A percentile compares a stretch with the other conserved stretches of the same genome.
Conservation (phyloP, 2,329 filamentous ascomycete species). For the Alternaria alternata region DNA sequence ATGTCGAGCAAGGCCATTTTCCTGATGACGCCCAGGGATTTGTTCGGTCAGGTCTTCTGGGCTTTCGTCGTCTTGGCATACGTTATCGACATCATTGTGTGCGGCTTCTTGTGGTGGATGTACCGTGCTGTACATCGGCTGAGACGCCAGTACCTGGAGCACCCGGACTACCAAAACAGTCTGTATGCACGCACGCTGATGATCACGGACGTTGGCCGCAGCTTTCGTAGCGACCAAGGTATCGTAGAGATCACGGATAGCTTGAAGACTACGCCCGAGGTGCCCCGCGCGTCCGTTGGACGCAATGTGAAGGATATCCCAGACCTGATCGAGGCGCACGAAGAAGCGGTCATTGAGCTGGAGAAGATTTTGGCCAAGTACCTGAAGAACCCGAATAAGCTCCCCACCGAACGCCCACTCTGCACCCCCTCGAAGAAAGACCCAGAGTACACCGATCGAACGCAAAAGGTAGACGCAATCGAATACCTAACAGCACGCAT, state of each 20-base stretch:
- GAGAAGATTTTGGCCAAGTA: constrained; percentile 89
- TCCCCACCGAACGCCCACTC: constrained; percentile 78
- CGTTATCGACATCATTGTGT: constrained; percentile 77
- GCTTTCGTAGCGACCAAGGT: constrained; percentile 83
- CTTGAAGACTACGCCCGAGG: constrained; percentile 78
- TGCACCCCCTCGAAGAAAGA: constrained; percentile 86
- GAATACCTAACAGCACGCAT: constrained; percentile 91
- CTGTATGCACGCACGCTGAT: constrained; percentile 75
- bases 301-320: constrained; percentile 93
- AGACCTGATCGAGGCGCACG: constrained; percentile 82
- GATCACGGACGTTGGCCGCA: constrained; percentile 82
- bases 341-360: constrained; percentile 79
- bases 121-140: constrained; percentile 77
- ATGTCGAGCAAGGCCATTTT: constrained; percentile 25
- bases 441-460: constrained; percentile 65
- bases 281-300: constrained; percentile 82
- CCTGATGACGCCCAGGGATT: constrained; percentile 56
- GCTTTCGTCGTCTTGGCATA: constrained; percentile 67
- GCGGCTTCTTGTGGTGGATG: constrained; percentile 87
- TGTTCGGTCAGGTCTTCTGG: constrained; percentile 62
- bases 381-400: constrained; percentile 81
- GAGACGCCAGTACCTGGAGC: constrained; percentile 82
- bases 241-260: constrained; percentile 83
- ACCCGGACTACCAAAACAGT: constrained; percentile 85
- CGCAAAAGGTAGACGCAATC: constrained; percentile 88